Base-by-base conservation (phyloP, 768 basidiomycete species). In the Pisolithus tinctorius region DNA sequence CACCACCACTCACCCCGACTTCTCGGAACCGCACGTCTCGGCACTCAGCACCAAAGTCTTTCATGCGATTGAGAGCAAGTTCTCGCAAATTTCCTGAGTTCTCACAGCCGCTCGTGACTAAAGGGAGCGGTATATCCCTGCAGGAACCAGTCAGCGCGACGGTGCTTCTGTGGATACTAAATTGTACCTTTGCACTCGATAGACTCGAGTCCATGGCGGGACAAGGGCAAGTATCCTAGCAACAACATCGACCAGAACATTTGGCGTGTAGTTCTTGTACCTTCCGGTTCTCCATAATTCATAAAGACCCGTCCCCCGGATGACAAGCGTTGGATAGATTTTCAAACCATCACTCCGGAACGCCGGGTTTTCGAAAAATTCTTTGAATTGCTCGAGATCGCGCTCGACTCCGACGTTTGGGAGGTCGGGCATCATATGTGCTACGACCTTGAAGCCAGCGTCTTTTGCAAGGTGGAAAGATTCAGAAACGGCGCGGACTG, bases 381-480 rank as follows among this genome's bases (percentile, higher is more conserved):
- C 96, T 66, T 96, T 94, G 79, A 99, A 99, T 63, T 98, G 96
- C 62, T 93, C 93, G 44, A 99, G 80, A 69, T 99, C 96, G 51
- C 96, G 83, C 72, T 98, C 96, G 53, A 95, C 79, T 31, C 96
- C 96, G 51, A 98, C 91, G 65, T 99, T 99, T 8, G 95, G 95
- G 8, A 98, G 79, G 67, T 99, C 95, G 13, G 94, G 93, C 94
- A 99, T 99, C 96, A 98, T 98, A 66, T 99, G 96, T 17, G 94
- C 94, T 27, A 99, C 96, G 49, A 99, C 94, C 70, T 99, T 99
- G 84, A 96, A 99, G 4, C 96, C 96, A 1, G 95, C 96, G 61
- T 99, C 95, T 67, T 99, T 99, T 17, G 93, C 86, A 60, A 99
- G 83, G 63, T 98, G 95, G 71, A 99, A 99, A 11, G 88, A 90